Conservation (phyloP, 345 rosid genomes). For the Sonneratia alba region DNA sequence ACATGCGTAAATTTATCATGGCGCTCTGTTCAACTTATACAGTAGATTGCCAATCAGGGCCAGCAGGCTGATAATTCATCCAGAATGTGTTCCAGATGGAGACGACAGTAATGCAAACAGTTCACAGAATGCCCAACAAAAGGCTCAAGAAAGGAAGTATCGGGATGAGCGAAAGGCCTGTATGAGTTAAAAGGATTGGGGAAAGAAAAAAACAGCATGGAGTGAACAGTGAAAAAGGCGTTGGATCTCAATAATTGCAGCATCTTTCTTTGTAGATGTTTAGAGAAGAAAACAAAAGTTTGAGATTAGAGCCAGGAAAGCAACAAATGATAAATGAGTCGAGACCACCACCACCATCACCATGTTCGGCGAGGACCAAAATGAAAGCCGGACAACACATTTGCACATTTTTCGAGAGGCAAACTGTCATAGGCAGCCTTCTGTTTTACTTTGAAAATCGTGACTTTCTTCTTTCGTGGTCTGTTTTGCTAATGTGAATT, state of each 20-base stretch:
- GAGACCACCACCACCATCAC: not conserved
- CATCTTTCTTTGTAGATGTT: not conserved
- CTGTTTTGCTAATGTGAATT: not conserved
- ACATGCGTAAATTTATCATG: too few species aligned
- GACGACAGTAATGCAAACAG: not conserved
- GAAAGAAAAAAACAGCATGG: not conserved
- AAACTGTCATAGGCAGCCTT: not conserved
- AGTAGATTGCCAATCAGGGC: not conserved
- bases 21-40: not conserved
- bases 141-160: not conserved
- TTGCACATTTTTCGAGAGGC: not conserved
- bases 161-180: not conserved
- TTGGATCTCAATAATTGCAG: slow-evolving; percentile 1
- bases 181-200: not conserved
- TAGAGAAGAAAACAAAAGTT: not conserved
- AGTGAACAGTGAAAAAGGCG: not conserved
- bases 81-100: not conserved
- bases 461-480: not conserved
- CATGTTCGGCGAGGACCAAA: not conserved
- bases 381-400: not conserved
- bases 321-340: not conserved
- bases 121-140: not conserved
- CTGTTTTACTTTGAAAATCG: not conserved
- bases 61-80: not conserved
- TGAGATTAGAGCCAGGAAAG: not conserved